A percentile compares a stretch with the other conserved stretches of the same genome.
phyloP scores from a whole-genome alignment of 768 basidiomycete species.

The Mycena epipterygia region DNA sequence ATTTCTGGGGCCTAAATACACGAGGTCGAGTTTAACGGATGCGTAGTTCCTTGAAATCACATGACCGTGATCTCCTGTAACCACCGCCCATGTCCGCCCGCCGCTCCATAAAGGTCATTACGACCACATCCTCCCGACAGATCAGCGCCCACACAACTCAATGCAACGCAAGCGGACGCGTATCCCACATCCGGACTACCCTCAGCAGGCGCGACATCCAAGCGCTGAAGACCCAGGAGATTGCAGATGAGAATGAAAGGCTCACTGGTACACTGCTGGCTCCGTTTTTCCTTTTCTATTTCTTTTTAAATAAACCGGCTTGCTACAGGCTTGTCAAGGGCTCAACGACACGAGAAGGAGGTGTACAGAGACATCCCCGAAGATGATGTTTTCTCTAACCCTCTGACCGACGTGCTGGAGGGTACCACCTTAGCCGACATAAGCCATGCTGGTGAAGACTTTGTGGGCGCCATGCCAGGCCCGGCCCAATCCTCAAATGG shows the following conservation, averaged over 20 bases:
- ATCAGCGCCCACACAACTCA: not conserved
- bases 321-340: not conserved
- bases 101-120: too few species aligned
- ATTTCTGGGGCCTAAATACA: too few species aligned
- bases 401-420: not conserved
- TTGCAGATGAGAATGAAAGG: not conserved
- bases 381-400: not conserved
- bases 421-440: not conserved
- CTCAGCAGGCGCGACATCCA: not conserved
- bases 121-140: not conserved
- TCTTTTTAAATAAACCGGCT: not conserved
- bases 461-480: not conserved
- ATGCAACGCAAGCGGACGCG: not conserved
- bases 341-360: not conserved
- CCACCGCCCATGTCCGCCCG: too few species aligned
- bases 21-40: too few species aligned
- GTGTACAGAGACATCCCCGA: not conserved
- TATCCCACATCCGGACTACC: not conserved
- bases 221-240: not conserved
- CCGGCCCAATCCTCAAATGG: not conserved
- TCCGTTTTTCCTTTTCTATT: not conserved
- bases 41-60: too few species aligned
- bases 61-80: too few species aligned
- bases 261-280: not conserved
- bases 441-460: conserved; percentile 12